A percentile compares a stretch with the other conserved stretches of the same genome.
These are phyloP conservation scores for Lactarius vividus DNA, from an alignment of 768 basidiomycete genomes.

Conservation along the genomic window DNA sequence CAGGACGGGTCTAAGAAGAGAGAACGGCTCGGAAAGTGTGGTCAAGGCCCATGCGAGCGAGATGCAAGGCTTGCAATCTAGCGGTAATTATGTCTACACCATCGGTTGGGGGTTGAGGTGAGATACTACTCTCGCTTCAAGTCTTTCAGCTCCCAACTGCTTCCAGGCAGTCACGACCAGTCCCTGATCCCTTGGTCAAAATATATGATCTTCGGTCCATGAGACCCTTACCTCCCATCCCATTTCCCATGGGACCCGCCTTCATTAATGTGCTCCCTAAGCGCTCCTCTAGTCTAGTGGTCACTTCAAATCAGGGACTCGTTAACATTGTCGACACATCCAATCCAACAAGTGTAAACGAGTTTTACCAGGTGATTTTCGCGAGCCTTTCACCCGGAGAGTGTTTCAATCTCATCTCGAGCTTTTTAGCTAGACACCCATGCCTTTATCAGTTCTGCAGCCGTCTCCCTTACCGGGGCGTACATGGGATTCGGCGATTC, in stretches of 20 bases:
- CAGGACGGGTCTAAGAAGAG: constrained; percentile 54
- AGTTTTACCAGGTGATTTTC: constrained; percentile 74
- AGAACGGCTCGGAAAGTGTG: constrained; percentile 48
- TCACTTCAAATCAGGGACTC: constrained; percentile 78
- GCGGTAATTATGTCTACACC: constrained; percentile 79
- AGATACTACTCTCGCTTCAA: constrained; percentile 19
- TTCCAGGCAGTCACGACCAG: constrained; percentile 77
- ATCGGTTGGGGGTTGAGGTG: constrained; percentile 88
- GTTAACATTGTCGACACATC: constrained; percentile 83
- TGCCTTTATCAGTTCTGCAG: constrained; percentile 74
- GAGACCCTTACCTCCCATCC: constrained; percentile 77
- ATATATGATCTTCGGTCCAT: constrained; percentile 87
- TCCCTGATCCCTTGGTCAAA: constrained; percentile 90
- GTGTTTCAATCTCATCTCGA: not conserved
- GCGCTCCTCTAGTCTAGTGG: constrained; percentile 66
- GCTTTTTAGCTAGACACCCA: constrained; percentile 59
- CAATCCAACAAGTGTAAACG: constrained; percentile 61
- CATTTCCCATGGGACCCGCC: constrained; percentile 83
- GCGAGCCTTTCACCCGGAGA: not conserved
- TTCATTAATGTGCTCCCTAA: constrained; percentile 81
- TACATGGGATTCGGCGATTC: constrained; percentile 92
- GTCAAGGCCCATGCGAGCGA: constrained; percentile 81
- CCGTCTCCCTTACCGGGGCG: constrained; percentile 83
- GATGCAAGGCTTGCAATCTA: constrained; percentile 75
- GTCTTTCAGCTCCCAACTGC: not conserved